These are phyloP conservation scores for Cystoderma amianthinum DNA, from an alignment of 768 basidiomycete species.

Conservation along the genomic window DNA sequence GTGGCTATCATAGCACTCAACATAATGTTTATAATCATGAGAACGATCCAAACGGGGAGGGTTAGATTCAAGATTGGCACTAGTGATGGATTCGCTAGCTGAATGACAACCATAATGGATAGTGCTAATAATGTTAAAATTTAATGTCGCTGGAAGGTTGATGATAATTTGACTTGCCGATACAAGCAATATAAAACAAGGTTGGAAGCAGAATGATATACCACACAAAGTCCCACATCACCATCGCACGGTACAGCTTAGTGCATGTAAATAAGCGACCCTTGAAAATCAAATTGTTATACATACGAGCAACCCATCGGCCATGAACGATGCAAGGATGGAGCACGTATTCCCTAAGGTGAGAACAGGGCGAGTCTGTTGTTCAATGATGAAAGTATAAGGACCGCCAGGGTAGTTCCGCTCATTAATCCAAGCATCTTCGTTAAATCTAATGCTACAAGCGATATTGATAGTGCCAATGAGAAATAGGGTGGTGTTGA, in stretches of 20 bases:
- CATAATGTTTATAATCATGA: constrained; percentile 22
- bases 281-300: neutral
- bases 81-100: constrained; percentile 18
- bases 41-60: constrained; percentile 22
- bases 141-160: neutral
- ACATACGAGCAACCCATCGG: constrained; percentile 27
- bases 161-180: constrained; percentile 7
- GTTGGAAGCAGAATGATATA: constrained; percentile 11
- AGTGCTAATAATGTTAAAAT: constrained; percentile 15
- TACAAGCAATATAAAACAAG: constrained; percentile 11
- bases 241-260: constrained; percentile 27
- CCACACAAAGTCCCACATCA: constrained; percentile 19
- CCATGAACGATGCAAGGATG: constrained; percentile 23
- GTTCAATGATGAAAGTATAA: constrained; percentile 19
- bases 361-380: constrained; percentile 12
- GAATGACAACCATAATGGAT: constrained; percentile 21
- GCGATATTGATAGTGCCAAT: constrained; percentile 11
- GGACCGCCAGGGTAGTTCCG: constrained; percentile 23
- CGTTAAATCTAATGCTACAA: constrained; percentile 12
- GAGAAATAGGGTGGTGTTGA: constrained; percentile 6
- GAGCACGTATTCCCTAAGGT: constrained; percentile 12
- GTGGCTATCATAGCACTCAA: constrained; percentile 21
- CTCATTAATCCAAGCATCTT: constrained; percentile 24
- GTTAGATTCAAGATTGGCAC: constrained; percentile 16
- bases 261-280: neutral